A percentile compares a stretch with the other conserved stretches of the same genome.
phyloP scores from a whole-genome alignment of 495 filamentous ascomycete genomes.

The Lichenothelia convexa region DNA sequence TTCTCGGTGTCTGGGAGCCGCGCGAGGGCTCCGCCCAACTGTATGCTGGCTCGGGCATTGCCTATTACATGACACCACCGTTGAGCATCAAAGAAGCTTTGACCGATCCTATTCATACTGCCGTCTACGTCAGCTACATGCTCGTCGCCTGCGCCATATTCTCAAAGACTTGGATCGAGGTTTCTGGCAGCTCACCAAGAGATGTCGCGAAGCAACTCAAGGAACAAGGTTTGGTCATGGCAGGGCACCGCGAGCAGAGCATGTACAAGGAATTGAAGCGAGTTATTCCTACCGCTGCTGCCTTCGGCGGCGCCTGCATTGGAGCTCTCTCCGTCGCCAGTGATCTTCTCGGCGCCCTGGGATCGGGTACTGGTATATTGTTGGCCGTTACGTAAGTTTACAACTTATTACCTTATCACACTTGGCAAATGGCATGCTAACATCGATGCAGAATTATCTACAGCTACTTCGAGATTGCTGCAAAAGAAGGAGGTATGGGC shows the following conservation, averaged over 20 bases:
- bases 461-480: constrained; percentile 96
- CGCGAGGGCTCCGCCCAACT: constrained; percentile 93
- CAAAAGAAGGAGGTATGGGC: constrained; percentile 94
- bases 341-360: constrained; percentile 90
- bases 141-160: constrained; percentile 92
- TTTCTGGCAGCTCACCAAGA: constrained; percentile 88
- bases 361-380: constrained; percentile 92
- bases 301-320: constrained; percentile 98
- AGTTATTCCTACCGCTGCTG: constrained; percentile 93
- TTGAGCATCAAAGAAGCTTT: constrained; percentile 94
- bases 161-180: constrained; percentile 99
- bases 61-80: constrained; percentile 98
- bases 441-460: constrained; percentile 69
- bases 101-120: constrained; percentile 89
- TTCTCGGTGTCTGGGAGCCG: constrained; percentile 97
- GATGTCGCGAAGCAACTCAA: constrained; percentile 99
- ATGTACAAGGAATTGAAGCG: constrained; percentile 99
- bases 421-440: background rate
- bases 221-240: constrained; percentile 98
- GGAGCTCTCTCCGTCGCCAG: constrained; percentile 88
- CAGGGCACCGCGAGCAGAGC: constrained; percentile 96
- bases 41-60: constrained; percentile 73
- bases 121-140: constrained; percentile 93
- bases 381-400: constrained; percentile 90
- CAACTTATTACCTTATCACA: background rate